Conservation (phyloP, 768 basidiomycete genomes). For the Hygrocybe punicea region DNA sequence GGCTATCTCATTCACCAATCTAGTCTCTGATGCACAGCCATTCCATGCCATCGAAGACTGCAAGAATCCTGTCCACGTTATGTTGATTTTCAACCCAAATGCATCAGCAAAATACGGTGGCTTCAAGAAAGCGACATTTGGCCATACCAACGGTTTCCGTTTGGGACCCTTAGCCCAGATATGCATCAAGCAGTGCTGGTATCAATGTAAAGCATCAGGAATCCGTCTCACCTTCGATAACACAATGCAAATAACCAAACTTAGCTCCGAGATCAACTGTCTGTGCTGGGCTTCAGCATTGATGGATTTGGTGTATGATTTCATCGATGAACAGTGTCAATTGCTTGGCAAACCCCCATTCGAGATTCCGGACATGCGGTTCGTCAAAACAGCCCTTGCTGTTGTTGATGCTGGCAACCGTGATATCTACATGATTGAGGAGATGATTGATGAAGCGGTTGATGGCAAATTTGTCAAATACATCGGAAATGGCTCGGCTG, state of each 20-base stretch:
- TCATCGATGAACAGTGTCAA: constrained; percentile 4
- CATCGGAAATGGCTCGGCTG: constrained; percentile 21
- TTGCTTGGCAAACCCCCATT: constrained; percentile 3
- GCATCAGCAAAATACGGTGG: too few relatives aligned
- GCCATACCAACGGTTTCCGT: too few relatives aligned
- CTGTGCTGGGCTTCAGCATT: constrained; percentile 21
- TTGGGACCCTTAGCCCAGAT: not conserved
- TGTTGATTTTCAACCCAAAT: too few relatives aligned
- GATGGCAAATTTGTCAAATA: constrained; percentile 22
- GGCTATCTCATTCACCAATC: not conserved
- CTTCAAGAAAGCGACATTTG: too few relatives aligned
- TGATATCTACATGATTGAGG: constrained; percentile 17
- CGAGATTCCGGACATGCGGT: constrained; percentile 14
- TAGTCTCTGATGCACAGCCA: not conserved
- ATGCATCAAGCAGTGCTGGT: constrained; percentile 17
- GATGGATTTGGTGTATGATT: constrained; percentile 18
- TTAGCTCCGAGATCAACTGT: constrained; percentile 5
- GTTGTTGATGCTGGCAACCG: constrained; percentile 1
- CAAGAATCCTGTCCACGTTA: not conserved
- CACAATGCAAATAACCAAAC: constrained; percentile 13
- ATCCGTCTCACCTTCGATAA: constrained; percentile 12
- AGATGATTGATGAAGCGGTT: constrained; percentile 9
- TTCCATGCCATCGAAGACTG: not conserved
- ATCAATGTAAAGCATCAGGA: constrained; percentile 1
- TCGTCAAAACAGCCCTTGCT: constrained; percentile 15